These are phyloP conservation scores for Cordyceps pruinosa DNA, from an alignment of 2,329 filamentous ascomycete genomes.

Conservation along the genomic window DNA sequence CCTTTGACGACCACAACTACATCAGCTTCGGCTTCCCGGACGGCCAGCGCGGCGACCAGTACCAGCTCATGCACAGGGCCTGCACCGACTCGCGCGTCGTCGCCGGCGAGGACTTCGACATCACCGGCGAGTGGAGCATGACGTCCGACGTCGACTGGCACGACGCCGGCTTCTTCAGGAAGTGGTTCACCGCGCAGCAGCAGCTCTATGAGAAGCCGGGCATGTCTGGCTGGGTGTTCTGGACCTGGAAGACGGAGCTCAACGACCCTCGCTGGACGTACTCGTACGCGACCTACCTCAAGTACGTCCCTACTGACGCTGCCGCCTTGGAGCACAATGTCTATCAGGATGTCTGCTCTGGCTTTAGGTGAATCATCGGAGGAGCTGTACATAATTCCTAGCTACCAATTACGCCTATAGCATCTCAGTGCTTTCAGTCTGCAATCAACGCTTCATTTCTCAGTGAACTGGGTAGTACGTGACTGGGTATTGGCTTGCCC, in stretches of 20 bases:
- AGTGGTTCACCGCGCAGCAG: conserved; percentile 52
- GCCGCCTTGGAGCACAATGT: conserved; percentile 20
- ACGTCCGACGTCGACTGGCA: conserved; percentile 39
- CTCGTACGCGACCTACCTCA: conserved; percentile 18
- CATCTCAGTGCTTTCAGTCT: too few relatives aligned
- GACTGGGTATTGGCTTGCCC: too few relatives aligned
- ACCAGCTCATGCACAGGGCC: conserved; percentile 22
- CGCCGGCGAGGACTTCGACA: conserved; percentile 27
- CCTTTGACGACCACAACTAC: conserved; percentile 54
- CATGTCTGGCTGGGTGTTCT: conserved; percentile 49
- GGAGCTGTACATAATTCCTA: not conserved
- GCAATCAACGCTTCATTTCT: too few relatives aligned
- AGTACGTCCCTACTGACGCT: conserved; percentile 19
- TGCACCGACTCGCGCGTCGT: conserved; percentile 40
- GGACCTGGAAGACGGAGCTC: conserved; percentile 47
- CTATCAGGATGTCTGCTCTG: conserved; percentile 19
- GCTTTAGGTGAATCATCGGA: not conserved
- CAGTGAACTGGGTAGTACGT: too few relatives aligned
- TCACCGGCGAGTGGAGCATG: conserved; percentile 54
- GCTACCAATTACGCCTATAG: too few relatives aligned
- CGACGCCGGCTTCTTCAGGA: conserved; percentile 41
- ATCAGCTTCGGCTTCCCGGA: conserved; percentile 13
- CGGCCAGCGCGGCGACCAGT: conserved; percentile 14
- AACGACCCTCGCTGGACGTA: conserved; percentile 27
- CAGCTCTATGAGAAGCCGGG: conserved; percentile 43